These are phyloP conservation scores for Zygosaccharomyces pseudorouxii DNA, from an alignment of 805 yeast species.

Conservation along the genomic window DNA sequence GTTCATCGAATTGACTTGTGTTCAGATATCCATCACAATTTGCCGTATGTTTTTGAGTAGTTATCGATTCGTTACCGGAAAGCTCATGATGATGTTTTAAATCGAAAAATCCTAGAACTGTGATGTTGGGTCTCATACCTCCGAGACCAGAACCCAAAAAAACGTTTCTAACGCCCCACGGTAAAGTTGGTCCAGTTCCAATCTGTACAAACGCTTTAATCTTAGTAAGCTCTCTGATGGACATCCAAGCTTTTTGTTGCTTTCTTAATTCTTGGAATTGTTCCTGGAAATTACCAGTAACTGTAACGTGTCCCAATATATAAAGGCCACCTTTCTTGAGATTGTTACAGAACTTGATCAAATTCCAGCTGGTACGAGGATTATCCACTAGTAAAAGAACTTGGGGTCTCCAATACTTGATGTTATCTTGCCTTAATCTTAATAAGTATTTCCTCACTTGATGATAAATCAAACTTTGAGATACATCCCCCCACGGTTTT, in stretches of 20 bases:
- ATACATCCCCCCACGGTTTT: slow-evolving; percentile 96
- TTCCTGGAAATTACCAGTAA: slow-evolving; percentile 52
- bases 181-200: slow-evolving; percentile 77
- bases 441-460: slow-evolving; percentile 86
- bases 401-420: slow-evolving; percentile 98
- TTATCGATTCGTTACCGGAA: slow-evolving; percentile 1
- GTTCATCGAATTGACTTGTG: slow-evolving; percentile 24
- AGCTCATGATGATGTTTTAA: slow-evolving; percentile 30
- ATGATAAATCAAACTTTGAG: slow-evolving; percentile 90
- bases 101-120: slow-evolving; percentile 87
- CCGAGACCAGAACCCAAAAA: slow-evolving; percentile 95
- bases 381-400: slow-evolving; percentile 81
- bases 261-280: slow-evolving; percentile 63
- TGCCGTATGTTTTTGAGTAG: slow-evolving; percentile 13
- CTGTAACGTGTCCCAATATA: slow-evolving; percentile 83
- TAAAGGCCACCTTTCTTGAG: slow-evolving; percentile 93
- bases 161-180: slow-evolving; percentile 95
- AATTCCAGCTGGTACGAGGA: slow-evolving; percentile 87
- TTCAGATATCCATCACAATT: slow-evolving; percentile 26
- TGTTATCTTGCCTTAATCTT: slow-evolving; percentile 82
- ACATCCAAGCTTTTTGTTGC: slow-evolving; percentile 78
- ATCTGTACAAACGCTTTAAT: slow-evolving; percentile 94
- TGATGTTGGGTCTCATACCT: slow-evolving; percentile 95
- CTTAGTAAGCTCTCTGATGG: slow-evolving; percentile 68
- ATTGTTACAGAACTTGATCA: slow-evolving; percentile 89